Evolutionary conservation across 805 yeast species (phyloP), one percentile per base, ranked within the genome.

Genomic region (Komagataella populi): DNA sequence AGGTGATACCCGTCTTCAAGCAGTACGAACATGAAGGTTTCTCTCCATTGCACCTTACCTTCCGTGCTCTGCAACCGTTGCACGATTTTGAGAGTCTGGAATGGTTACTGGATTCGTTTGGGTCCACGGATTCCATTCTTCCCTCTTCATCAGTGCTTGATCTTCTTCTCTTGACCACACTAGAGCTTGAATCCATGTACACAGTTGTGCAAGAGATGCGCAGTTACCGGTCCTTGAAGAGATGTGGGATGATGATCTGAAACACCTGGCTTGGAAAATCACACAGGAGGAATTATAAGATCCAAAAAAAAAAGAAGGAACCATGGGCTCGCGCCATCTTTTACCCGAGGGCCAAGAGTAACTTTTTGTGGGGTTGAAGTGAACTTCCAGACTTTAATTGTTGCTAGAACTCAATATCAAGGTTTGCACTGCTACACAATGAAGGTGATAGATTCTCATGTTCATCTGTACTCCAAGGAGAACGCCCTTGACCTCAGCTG

Each of bases 371-470:
- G 39, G 39, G 10, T 30, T 10, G 39, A 10, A 14, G 5, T 30
- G 14, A n/a, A 14, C 20, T 30, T 2, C 14, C 39, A 3, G 39
- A 10, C 4, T 14, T 30, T 30, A 7, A 12, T 30, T 10, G 14
- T 30, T 30, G 14, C 39, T 30, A 30, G n/a, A 30, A 3, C 39
- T 2, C 14, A 14, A 8, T 12, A 4, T 30, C 39, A 30, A 30
- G 39, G n/a, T 30, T 14, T 6, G 39, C 14, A 10, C 14, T 30
- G 3, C 14, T 14, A 30, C 2, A 30, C 14, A 4, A 30, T 30
- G 39, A 30, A 50, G 48, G 23, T 52, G 22, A 55, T 69, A 23
- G 73, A 70, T 53, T 54, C 71, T 6, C 74, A 70, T 54, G 63
- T 69, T 24, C 74, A 70, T 50, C 51, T 70, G n/a, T 67, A 57